Conservation (phyloP, 495 filamentous ascomycete species). For the Penicillium mononematosum region DNA sequence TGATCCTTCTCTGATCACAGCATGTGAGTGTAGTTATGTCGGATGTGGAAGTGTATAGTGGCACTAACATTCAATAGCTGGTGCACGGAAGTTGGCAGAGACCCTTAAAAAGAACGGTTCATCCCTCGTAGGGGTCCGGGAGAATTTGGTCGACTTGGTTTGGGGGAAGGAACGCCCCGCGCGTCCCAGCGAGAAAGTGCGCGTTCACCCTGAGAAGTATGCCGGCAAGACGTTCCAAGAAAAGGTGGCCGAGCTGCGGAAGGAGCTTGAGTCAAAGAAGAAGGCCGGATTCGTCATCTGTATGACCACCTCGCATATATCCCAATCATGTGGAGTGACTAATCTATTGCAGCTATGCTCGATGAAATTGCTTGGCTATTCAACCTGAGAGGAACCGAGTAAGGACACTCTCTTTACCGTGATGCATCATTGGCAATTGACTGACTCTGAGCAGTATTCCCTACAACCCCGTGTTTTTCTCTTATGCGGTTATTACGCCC, state of each 20-base stretch:
- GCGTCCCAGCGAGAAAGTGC: slow-evolving; percentile 73
- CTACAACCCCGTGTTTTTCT: slow-evolving; percentile 99
- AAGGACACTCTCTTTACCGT: slow-evolving; percentile 21
- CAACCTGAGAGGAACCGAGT: slow-evolving; percentile 93
- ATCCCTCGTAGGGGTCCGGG: slow-evolving; percentile 65
- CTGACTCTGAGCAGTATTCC: slow-evolving; percentile 62
- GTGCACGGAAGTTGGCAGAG: slow-evolving; percentile 82
- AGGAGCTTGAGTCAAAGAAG: slow-evolving; percentile 91
- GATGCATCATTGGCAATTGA: not conserved
- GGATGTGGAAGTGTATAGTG: not conserved
- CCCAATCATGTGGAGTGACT: slow-evolving; percentile 11
- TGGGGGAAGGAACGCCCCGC: slow-evolving; percentile 76
- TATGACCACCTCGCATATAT: slow-evolving; percentile 27
- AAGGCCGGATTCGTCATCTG: slow-evolving; percentile 84
- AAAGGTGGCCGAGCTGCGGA: slow-evolving; percentile 83
- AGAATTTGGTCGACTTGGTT: slow-evolving; percentile 83
- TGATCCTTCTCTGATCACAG: slow-evolving; percentile 85
- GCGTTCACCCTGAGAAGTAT: slow-evolving; percentile 67
- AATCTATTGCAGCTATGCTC: slow-evolving; percentile 62
- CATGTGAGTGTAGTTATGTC: slow-evolving; percentile 45
- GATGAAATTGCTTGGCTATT: slow-evolving; percentile 99
- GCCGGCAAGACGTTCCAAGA: slow-evolving; percentile 78
- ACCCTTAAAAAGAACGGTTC: slow-evolving; percentile 83
- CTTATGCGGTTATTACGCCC: slow-evolving; percentile 86
- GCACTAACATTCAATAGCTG: slow-evolving; percentile 43